Base-by-base conservation (phyloP, 1,284 basidiomycete species). In the Ceratobasidium papillatum region DNA sequence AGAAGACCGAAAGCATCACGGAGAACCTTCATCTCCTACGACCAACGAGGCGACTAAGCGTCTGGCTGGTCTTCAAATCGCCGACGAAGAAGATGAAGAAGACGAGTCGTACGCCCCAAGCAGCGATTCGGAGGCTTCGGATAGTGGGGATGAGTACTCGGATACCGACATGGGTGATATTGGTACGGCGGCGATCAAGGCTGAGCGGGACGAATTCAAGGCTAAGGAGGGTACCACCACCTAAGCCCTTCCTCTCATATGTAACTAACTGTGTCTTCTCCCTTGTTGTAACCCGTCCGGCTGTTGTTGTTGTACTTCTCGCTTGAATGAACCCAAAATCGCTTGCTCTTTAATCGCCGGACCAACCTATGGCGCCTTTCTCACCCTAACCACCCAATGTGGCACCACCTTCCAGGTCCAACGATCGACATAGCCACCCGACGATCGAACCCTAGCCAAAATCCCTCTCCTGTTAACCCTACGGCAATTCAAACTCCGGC, bases 91-190 rank as follows among this genome's bases (percentile, higher is more conserved):
- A 9, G 65, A 68, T 1, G 49, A 52, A 7, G 65, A 68, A 30
- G 65, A 68, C 47, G 47, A 41, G 19, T 52, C 65, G 65, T 68
- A 68, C 34, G 30, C 11, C 1, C 65, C 34, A 9, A 62, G 59
- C 59, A 68, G 65, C 36, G 65, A 68, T 17, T 54, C 49, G 30
- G 45, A 51, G 25, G 47, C 65, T 17, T 52, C 47, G 32, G 65
- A 68, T 25, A 68, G 65, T 34, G 65, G 49, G 32, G 65, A 68
- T 14, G 65, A 68, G 51, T 68, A 68, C 34, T 68, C 65, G 49
- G 49, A 68, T 25, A 54, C 49, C 49, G 65, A 68, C 36, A 1
- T 36, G 34, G 51, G 49, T 7, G 65, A 68, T 36, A 27, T 54
- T 12, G 65, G 65, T 11, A 54, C 49, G 1, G 47, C 27, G 19